Evolutionary conservation across 1,284 basidiomycete genomes (phyloP), one percentile per base, ranked within the genome.

Genomic region (Macrocystidia cucumis): DNA sequence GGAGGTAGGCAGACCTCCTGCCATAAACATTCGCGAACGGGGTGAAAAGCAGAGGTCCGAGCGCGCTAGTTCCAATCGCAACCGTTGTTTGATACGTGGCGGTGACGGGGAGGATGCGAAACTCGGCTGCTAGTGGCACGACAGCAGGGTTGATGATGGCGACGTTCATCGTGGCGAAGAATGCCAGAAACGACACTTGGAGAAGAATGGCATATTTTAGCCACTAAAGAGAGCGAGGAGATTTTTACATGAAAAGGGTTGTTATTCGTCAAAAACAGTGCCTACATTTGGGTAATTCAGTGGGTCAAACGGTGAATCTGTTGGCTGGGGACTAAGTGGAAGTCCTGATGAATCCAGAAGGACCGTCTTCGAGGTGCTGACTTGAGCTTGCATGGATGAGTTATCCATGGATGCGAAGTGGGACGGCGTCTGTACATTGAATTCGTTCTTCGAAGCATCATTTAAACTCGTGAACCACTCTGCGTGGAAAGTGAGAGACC

Each of bases 11-110:
- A 9, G 55, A 50, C 14, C 57, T 48, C 35, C 57, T 42, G 12
- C 57, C 57, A 34, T 60, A 60, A 13, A 57, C 52, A 29, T 60
- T 58, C 25, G 57, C 56, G 35, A 59, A 52, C 20, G 57, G 57
- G 8, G 55, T 56, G 32, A 57, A 57, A 13, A 60, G 16, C 1
- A 60, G 33, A 4, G 56, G 57, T 1, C 57, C 57, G 14, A 60
- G 38, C 5, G 54, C 46, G 32, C 55, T 53, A 16, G 50, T 51
- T 11, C 56, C 56, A 32, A 60, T 60, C 9, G 56, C 56, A 18
- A 60, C 44, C 4, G 56, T 58, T 4, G 55, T 57, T 40, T 60
- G 56, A 37, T 60, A 60, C 13, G 56, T 59, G 5, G 50, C 57
- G 1, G 48, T 55, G 12, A 59, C 57, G 31, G 42, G 48, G 0